Evolutionary conservation across 192 early-diverging fungal species (phyloP), one percentile per base, ranked within the genome.

Genomic region (Backusella psychrophila): DNA sequence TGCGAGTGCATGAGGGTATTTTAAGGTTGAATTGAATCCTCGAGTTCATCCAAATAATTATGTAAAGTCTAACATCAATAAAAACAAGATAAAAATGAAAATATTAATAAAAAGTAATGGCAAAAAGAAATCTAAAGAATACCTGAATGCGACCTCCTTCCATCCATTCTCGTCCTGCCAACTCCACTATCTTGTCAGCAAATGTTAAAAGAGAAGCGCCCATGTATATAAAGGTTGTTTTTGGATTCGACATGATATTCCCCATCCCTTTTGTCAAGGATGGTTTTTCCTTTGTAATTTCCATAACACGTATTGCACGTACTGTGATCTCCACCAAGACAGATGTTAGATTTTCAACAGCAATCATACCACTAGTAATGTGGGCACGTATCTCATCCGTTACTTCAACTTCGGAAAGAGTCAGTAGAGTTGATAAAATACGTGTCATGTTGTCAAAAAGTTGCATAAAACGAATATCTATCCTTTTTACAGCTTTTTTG

Each of bases 211-310:
- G 53, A 5, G 76, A 73, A 59, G 79, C 82, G 26, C 76, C 71
- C 75, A 83, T 77, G 46, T 83, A 83, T 7, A 79, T 56, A 71
- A 77, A 75, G 0, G 59, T 66, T 26, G 73, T 56, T 12, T 69
- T 35, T 31, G 82, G 74, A 46, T 69, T 71, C 11, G 70, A 44
- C 82, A 81, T 81, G 49, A 79, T 78, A 72, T 81, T 81, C 26
- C 68, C 73, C 35, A 65, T 33, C 15, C 66, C 59, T 69, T 56
- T 66, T 1, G 29, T 33, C 42, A 66, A 35, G 46, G 66, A 12
- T 9, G 44, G 7, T 11, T 76, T 71, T 36, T 78, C 41, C 41
- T 66, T 71, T 23, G 29, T 66, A 5, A 65, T 79, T 53, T 83
- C 78, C 66, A 83, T 77, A 17, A 80, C 71, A 23, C 73, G 56